Evolutionary conservation across 371 early-diverging fungal genomes (phyloP).

Genomic region (Coelomomyces lativittatus): DNA sequence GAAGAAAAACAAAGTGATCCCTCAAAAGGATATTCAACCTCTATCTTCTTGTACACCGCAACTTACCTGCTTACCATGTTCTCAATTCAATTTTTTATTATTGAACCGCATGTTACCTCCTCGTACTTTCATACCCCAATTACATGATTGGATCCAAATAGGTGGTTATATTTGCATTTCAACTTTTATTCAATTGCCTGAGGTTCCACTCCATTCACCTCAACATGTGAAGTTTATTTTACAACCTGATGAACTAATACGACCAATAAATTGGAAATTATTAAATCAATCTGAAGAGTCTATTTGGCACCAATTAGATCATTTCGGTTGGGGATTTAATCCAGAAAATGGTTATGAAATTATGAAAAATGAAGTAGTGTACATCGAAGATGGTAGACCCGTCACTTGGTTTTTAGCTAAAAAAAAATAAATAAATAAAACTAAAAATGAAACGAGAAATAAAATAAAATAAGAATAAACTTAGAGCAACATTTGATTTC

Average conservation of each 20-base stretch:
- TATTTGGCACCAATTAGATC: background rate
- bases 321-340: constrained; percentile 1
- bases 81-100: background rate
- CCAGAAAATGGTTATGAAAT: background rate
- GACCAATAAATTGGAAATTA: background rate
- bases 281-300: background rate
- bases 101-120: constrained; percentile 1
- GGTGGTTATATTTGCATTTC: background rate
- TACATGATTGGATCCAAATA: background rate
- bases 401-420: background rate
- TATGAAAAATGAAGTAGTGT: background rate
- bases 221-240: background rate
- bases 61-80: too few species aligned
- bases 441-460: too few species aligned
- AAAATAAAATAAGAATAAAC: too few species aligned
- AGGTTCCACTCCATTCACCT: background rate
- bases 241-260: background rate
- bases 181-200: background rate
- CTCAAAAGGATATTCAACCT: too few species aligned
- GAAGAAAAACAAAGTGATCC: too few species aligned
- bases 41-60: too few species aligned
- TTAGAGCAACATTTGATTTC: too few species aligned
- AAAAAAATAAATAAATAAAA: background rate
- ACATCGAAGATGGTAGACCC: background rate
- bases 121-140: background rate